Percentiles rank a stretch among this genome's conserved stretches.
Conservation (phyloP, 768 basidiomycete species). For the Mycena galopus region DNA sequence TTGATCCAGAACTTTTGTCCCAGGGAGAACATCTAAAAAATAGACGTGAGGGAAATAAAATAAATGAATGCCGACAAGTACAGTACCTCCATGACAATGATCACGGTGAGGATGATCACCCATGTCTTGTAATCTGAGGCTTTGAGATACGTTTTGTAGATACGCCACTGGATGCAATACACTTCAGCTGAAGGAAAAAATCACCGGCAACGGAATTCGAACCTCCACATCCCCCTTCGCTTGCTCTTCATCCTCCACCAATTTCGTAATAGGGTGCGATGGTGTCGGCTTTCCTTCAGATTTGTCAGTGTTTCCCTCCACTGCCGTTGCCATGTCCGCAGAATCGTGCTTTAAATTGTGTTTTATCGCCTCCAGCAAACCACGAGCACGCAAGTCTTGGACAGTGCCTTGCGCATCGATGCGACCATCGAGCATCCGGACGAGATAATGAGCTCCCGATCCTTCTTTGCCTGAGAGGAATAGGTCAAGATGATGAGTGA, state of each 20-base stretch:
- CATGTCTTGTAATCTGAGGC: slow-evolving; percentile 85
- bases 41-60: neutral
- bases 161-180: neutral
- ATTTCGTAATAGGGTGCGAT: slow-evolving; percentile 52
- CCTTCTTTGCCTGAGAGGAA: slow-evolving; percentile 69
- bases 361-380: slow-evolving; percentile 73
- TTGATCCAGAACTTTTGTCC: slow-evolving; percentile 80
- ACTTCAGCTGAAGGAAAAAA: neutral
- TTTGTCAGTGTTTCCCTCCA: neutral
- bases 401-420: slow-evolving; percentile 82
- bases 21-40: neutral
- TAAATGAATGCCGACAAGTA: slow-evolving; percentile 55
- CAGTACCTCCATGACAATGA: slow-evolving; percentile 56
- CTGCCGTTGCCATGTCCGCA: slow-evolving; percentile 24
- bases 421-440: slow-evolving; percentile 86
- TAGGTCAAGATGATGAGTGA: slow-evolving; percentile 90
- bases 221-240: slow-evolving; percentile 9
- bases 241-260: slow-evolving; percentile 83
- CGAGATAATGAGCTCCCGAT: slow-evolving; percentile 66
- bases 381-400: slow-evolving; percentile 70
- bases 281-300: slow-evolving; percentile 66
- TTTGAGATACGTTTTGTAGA: slow-evolving; percentile 65
- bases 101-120: slow-evolving; percentile 61
- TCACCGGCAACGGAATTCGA: neutral
- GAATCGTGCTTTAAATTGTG: slow-evolving; percentile 62